A percentile compares a stretch with the other conserved stretches of the same genome.
Evolutionary conservation across 2,329 filamentous ascomycete genomes (phyloP).

Genomic region (Penicillium aurantiogriseum): DNA sequence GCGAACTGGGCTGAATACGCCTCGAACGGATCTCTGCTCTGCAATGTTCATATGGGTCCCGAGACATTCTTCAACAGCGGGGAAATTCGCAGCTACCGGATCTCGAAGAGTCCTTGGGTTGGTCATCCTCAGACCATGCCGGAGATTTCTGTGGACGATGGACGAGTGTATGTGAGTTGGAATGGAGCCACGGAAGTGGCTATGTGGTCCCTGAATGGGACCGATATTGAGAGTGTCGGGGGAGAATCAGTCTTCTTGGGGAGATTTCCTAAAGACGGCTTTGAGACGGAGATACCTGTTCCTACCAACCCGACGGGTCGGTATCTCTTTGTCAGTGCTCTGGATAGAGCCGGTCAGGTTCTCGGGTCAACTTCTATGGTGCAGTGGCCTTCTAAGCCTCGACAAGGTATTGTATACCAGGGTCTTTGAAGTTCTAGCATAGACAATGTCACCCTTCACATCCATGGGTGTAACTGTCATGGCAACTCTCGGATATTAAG

Average conservation of each 20-base stretch:
- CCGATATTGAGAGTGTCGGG: neutral
- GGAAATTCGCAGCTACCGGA: no score
- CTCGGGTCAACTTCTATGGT: neutral
- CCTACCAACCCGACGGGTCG: neutral
- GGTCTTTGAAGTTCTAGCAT: neutral
- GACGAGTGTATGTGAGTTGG: conserved; percentile 44
- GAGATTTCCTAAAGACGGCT: neutral
- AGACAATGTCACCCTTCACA: neutral
- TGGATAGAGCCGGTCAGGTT: neutral
- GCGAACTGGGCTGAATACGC: no score
- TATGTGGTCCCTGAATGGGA: conserved; percentile 17
- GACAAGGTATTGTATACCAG: neutral
- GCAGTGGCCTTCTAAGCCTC: neutral
- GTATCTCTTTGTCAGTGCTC: neutral
- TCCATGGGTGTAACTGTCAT: neutral
- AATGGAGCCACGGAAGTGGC: conserved; percentile 32
- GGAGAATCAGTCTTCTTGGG: neutral
- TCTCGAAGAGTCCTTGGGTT: no score
- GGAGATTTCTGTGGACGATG: conserved; percentile 25
- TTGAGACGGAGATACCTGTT: neutral
- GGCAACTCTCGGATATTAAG: neutral
- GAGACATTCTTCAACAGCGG: no score
- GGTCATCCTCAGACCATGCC: conserved; percentile 3
- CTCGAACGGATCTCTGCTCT: no score
- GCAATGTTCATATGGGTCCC: no score